Evolutionary conservation across 2,329 filamentous ascomycete species (phyloP).

Genomic region (Penicillium glabrum): DNA sequence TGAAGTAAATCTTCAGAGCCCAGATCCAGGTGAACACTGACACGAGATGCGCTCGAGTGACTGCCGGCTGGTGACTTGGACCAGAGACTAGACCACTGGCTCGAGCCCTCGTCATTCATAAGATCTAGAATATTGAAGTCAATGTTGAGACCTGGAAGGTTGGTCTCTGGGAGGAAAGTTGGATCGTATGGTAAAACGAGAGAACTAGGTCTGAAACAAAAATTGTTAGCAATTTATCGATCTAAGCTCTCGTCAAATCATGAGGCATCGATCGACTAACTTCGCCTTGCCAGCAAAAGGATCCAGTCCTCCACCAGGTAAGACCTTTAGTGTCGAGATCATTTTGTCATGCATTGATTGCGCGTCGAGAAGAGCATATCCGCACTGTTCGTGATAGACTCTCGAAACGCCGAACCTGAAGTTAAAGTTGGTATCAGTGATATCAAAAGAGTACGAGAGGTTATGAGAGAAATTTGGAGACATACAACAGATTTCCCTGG

Average conservation of each 20-base stretch:
- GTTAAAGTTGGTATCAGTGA: background rate
- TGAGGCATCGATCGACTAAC: constrained; percentile 49
- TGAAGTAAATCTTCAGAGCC: constrained; percentile 48
- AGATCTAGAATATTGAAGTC: constrained; percentile 50
- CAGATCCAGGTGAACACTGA: constrained; percentile 46
- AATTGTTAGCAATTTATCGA: background rate
- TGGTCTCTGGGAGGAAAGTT: constrained; percentile 68
- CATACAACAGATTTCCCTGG: constrained; percentile 80
- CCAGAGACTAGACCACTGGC: constrained; percentile 34
- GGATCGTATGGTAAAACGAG: constrained; percentile 81
- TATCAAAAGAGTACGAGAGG: background rate
- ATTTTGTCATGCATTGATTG: constrained; percentile 74
- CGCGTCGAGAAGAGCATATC: constrained; percentile 79
- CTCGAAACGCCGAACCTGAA: constrained; percentile 72
- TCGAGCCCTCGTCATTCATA: constrained; percentile 32
- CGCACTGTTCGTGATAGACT: constrained; percentile 84
- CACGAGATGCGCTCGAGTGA: constrained; percentile 27
- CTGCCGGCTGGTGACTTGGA: constrained; percentile 34
- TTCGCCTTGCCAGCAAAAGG: constrained; percentile 68
- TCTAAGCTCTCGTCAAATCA: background rate
- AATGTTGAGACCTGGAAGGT: constrained; percentile 60
- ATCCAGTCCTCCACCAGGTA: constrained; percentile 64
- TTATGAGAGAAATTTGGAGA: background rate
- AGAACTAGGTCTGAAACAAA: constrained; percentile 37
- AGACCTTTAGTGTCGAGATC: constrained; percentile 62